These are phyloP conservation scores for Erysimum cheiri DNA, from an alignment of 441 rosid genomes.

Conservation along the genomic window DNA sequence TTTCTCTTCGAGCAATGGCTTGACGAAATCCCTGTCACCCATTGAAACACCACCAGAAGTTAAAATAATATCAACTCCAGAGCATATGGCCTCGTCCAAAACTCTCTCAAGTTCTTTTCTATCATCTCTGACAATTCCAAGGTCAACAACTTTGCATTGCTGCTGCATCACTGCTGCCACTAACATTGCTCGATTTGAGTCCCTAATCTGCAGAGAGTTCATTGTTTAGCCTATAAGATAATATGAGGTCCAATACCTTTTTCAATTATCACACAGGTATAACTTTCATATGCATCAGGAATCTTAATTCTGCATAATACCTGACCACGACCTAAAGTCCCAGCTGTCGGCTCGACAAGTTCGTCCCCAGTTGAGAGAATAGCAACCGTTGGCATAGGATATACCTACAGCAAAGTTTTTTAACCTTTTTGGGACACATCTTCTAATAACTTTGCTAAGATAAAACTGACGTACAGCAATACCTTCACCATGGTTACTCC, in stretches of 20 bases:
- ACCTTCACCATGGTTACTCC: constrained; percentile 84
- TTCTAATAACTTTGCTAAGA: constrained; percentile 29
- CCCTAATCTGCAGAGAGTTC: constrained; percentile 75
- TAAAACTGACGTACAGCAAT: constrained; percentile 39
- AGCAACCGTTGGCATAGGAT: constrained; percentile 78
- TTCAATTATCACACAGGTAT: constrained; percentile 1
- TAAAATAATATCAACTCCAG: constrained; percentile 79
- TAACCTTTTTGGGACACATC: constrained; percentile 12
- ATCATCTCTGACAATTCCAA: constrained; percentile 86
- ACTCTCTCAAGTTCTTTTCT: constrained; percentile 70
- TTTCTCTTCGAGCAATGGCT: constrained; percentile 77
- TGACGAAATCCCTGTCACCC: constrained; percentile 96
- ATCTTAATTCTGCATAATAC: constrained; percentile 47
- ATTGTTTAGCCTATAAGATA: constrained; percentile 33
- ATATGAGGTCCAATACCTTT: constrained; percentile 20
- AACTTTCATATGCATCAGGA: constrained; percentile 20
- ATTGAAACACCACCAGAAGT: constrained; percentile 99
- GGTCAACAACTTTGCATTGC: constrained; percentile 81
- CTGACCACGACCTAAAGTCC: constrained; percentile 80
- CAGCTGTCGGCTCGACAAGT: constrained; percentile 77
- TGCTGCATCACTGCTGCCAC: constrained; percentile 83
- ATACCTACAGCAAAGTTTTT: constrained; percentile 59
- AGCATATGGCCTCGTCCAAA: constrained; percentile 62
- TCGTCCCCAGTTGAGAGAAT: constrained; percentile 98
- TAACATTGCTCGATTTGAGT: constrained; percentile 93